Evolutionary conservation across 805 yeast genomes (phyloP).

Genomic region (Yamadazyma olivae): DNA sequence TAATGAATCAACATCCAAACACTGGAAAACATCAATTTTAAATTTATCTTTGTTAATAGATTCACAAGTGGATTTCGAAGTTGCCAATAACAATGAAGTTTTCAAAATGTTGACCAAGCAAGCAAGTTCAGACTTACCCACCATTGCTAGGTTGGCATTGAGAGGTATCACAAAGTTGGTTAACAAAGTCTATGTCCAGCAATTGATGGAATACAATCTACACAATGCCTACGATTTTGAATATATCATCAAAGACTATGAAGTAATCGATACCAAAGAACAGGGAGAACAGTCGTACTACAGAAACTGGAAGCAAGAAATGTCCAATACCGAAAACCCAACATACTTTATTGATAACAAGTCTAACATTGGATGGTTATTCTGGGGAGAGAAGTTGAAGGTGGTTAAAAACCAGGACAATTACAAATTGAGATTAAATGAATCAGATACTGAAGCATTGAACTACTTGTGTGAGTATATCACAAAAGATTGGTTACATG

Average conservation of each 20-base stretch:
- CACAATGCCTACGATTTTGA: slow-evolving; percentile 39
- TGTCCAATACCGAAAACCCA: slow-evolving; percentile 46
- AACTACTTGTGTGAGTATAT: slow-evolving; percentile 42
- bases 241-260: slow-evolving; percentile 30
- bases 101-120: slow-evolving; percentile 43
- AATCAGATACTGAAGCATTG: slow-evolving; percentile 41
- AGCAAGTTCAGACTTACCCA: slow-evolving; percentile 66
- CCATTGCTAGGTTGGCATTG: slow-evolving; percentile 55
- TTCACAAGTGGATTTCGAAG: slow-evolving; percentile 54
- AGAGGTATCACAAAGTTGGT: slow-evolving; percentile 57
- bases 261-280: slow-evolving; percentile 38
- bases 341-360: slow-evolving; percentile 56
- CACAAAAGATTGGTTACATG: slow-evolving; percentile 56
- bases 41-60: slow-evolving; percentile 49
- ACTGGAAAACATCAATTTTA: slow-evolving; percentile 57
- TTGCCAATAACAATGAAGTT: slow-evolving; percentile 37
- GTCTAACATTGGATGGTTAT: slow-evolving; percentile 62
- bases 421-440: slow-evolving; percentile 23
- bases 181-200: slow-evolving; percentile 43
- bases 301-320: slow-evolving; percentile 47
- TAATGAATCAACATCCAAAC: slow-evolving; percentile 27
- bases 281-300: slow-evolving; percentile 33
- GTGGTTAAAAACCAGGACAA: slow-evolving; percentile 40
- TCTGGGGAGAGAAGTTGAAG: slow-evolving; percentile 61
- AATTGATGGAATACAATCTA: slow-evolving; percentile 47